Percentiles rank a stretch among this genome's conserved stretches.
Conservation (phyloP, 352 stramenopile genomes). For the Pythium periplocum region DNA sequence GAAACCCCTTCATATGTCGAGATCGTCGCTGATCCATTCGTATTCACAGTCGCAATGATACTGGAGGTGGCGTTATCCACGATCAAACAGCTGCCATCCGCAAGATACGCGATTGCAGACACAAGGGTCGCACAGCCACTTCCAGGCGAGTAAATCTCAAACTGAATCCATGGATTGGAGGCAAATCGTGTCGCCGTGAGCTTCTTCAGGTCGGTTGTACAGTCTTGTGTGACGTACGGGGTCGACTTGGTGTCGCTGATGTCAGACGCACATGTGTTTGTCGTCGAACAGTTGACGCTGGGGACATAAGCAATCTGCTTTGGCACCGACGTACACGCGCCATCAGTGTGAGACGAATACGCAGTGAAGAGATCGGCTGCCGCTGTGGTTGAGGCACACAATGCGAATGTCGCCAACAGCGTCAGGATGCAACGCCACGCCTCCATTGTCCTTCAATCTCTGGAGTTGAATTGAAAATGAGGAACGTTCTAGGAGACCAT, state of each 20-base stretch:
- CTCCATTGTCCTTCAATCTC: no score
- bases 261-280: neutral
- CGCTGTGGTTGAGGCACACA: no score
- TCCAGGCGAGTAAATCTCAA: constrained; percentile 14
- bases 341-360: constrained; percentile 12
- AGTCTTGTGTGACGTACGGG: constrained; percentile 5
- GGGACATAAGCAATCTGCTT: constrained; percentile 12
- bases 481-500: no score
- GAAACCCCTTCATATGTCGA: constrained; percentile 24
- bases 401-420: no score
- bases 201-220: constrained; percentile 2
- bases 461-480: no score
- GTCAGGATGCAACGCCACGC: no score
- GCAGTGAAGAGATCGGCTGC: constrained; percentile 1
- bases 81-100: constrained; percentile 34
- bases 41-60: constrained; percentile 23
- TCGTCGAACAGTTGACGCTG: neutral
- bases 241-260: neutral
- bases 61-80: constrained; percentile 35
- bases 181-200: constrained; percentile 2
- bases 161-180: constrained; percentile 10
- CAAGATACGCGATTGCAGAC: constrained; percentile 32
- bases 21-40: constrained; percentile 28
- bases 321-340: constrained; percentile 5
- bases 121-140: constrained; percentile 20